Conservation (phyloP, 108 stramenopile genomes). For the Schizochytrium sp. region DNA sequence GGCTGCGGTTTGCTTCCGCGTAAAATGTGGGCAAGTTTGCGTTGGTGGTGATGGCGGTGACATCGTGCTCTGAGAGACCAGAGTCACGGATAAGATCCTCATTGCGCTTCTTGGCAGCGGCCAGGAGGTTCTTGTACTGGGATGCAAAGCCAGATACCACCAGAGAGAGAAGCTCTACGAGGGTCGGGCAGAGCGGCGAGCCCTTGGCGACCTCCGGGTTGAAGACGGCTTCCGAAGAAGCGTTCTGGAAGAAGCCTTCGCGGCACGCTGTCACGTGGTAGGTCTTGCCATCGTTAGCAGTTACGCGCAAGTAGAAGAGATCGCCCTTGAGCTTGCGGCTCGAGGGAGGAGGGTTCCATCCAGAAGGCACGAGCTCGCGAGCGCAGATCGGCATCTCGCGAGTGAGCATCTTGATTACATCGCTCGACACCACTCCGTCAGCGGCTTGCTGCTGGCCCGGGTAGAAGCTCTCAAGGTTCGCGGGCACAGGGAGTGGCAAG, state of each 20-base stretch:
- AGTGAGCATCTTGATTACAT: neutral
- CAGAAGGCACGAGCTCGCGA: conserved; percentile 77
- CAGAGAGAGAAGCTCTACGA: conserved; percentile 22
- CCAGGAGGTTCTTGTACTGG: conserved; percentile 16
- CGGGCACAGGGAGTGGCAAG: neutral
- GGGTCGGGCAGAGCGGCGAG: neutral
- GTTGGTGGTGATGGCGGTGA: conserved; percentile 25
- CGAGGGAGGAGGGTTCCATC: conserved; percentile 90
- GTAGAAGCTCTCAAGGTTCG: conserved; percentile 6
- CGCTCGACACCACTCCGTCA: neutral
- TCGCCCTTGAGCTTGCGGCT: conserved; percentile 87
- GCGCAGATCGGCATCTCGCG: neutral
- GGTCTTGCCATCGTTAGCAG: conserved; percentile 72
- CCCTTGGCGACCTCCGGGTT: conserved; percentile 86
- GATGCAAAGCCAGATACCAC: neutral
- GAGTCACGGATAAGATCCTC: neutral
- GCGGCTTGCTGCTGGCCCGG: conserved; percentile 29
- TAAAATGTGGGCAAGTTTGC: neutral
- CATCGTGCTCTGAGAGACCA: conserved; percentile 24
- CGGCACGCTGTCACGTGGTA: conserved; percentile 86
- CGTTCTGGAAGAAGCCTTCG: conserved; percentile 90
- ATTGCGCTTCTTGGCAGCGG: neutral
- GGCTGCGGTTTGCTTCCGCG: conserved; percentile 14
- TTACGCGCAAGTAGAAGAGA: conserved; percentile 90
- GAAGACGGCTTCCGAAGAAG: conserved; percentile 75